Conservation (phyloP, 495 filamentous ascomycete genomes). For the Hypoxylon fragiforme region DNA sequence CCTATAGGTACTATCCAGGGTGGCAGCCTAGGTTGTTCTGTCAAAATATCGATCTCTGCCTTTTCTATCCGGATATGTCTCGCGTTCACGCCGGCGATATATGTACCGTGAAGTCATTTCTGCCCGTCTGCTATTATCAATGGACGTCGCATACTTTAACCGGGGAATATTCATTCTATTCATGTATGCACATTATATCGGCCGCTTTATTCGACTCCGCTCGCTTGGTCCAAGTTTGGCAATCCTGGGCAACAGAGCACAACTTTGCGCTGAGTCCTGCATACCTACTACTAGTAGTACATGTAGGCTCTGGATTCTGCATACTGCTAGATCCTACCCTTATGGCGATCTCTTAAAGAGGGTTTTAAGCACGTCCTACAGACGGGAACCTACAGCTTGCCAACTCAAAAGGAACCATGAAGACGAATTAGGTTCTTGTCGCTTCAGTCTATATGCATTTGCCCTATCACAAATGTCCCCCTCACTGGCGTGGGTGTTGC, state of each 20-base stretch:
- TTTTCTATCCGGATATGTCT: slow-evolving; percentile 13
- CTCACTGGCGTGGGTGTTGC: slow-evolving; percentile 20
- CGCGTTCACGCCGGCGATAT: slow-evolving; percentile 7
- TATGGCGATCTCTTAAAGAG: slow-evolving; percentile 12
- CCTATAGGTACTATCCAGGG: no score
- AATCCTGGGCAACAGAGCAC: slow-evolving; percentile 3
- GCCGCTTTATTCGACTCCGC: slow-evolving; percentile 7
- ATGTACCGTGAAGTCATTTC: slow-evolving; percentile 14
- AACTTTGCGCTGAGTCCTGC: slow-evolving; percentile 7
- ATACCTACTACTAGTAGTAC: no score
- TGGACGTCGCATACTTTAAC: slow-evolving; percentile 19
- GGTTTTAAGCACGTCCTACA: slow-evolving; percentile 9
- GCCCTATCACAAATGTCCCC: slow-evolving; percentile 31
- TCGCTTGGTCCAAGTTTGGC: slow-evolving; percentile 3
- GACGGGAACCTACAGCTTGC: slow-evolving; percentile 26
- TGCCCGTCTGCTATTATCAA: no score
- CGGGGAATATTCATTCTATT: slow-evolving; percentile 20
- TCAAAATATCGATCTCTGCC: slow-evolving; percentile 6
- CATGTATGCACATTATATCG: slow-evolving; percentile 4
- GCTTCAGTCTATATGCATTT: slow-evolving; percentile 12
- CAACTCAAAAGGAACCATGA: slow-evolving; percentile 5
- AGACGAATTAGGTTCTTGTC: slow-evolving; percentile 16
- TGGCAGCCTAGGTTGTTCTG: no score
- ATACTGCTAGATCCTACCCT: slow-evolving; percentile 24
- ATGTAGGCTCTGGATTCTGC: slow-evolving; percentile 5